Conservation (phyloP, 192 early-diverging fungal species). For the Obelidium mucronatum region DNA sequence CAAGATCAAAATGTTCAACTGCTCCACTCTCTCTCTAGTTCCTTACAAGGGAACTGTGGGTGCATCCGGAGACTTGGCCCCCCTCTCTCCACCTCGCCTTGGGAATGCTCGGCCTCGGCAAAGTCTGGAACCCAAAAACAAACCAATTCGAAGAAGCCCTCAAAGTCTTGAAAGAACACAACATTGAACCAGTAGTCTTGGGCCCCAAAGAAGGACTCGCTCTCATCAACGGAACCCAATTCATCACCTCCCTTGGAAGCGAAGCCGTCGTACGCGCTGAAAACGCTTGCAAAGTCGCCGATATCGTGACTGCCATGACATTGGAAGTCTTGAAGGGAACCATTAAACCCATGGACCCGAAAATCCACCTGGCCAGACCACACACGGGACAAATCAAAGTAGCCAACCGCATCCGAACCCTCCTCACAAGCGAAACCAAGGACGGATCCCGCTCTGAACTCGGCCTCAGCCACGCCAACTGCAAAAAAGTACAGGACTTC, state of each 20-base stretch:
- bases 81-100: slow-evolving; percentile 30
- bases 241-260: slow-evolving; percentile 24
- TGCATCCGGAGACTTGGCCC: slow-evolving; percentile 34
- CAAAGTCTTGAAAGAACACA: slow-evolving; percentile 18
- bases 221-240: slow-evolving; percentile 40
- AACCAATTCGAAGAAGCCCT: slow-evolving; percentile 12
- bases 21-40: slow-evolving; percentile 7
- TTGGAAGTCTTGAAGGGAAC: slow-evolving; percentile 35
- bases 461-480: slow-evolving; percentile 4
- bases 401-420: slow-evolving; percentile 6
- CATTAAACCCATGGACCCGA: slow-evolving; percentile 23
- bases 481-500: slow-evolving; percentile 24
- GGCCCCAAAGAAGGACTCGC: slow-evolving; percentile 37
- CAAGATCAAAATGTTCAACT: slow-evolving; percentile 31
- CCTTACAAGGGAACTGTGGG: slow-evolving; percentile 34
- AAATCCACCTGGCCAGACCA: slow-evolving; percentile 30
- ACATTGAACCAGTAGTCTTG: slow-evolving; percentile 17
- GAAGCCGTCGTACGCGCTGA: slow-evolving; percentile 29
- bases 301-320: slow-evolving; percentile 24
- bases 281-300: slow-evolving; percentile 20
- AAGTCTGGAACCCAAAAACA: slow-evolving; percentile 28
- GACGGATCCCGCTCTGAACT: slow-evolving; percentile 13
- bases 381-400: slow-evolving; percentile 31
- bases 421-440: not conserved
- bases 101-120: slow-evolving; percentile 33